Conservation (phyloP, 1,284 basidiomycete genomes). For the Neolentinus lepideus region DNA sequence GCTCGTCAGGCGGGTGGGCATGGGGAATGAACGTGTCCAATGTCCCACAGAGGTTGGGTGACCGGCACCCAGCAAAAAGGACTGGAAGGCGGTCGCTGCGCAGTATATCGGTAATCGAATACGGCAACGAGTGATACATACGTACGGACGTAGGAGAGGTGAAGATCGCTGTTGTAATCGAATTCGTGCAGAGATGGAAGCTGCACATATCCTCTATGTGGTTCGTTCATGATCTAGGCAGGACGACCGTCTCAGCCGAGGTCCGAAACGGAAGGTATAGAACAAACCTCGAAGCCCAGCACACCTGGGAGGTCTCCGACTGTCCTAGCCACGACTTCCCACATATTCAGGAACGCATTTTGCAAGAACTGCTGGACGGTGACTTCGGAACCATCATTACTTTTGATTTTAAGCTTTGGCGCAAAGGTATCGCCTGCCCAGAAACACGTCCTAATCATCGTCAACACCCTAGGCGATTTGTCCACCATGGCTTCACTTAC, state of each 20-base stretch:
- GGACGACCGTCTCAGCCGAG: neutral
- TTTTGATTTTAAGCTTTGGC: conserved; percentile 58
- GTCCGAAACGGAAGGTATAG: neutral
- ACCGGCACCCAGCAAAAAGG: conserved; percentile 79
- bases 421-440: conserved; percentile 88
- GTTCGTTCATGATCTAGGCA: conserved; percentile 89
- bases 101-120: neutral
- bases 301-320: conserved; percentile 76
- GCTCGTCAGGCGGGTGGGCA: conserved; percentile 66
- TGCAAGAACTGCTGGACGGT: conserved; percentile 84
- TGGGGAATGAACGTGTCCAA: conserved; percentile 80
- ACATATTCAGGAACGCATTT: conserved; percentile 75
- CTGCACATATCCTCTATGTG: conserved; percentile 88
- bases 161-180: conserved; percentile 93
- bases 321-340: conserved; percentile 58
- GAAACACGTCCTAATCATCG: conserved; percentile 58
- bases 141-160: conserved; percentile 78
- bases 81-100: conserved; percentile 74
- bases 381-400: conserved; percentile 38
- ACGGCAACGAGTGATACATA: conserved; percentile 11
- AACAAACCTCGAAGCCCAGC: conserved; percentile 78
- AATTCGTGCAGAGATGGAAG: conserved; percentile 79
- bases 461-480: conserved; percentile 9
- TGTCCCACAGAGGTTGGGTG: conserved; percentile 65
- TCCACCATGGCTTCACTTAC: conserved; percentile 34